Conservation (phyloP, 495 filamentous ascomycete genomes). For the Penicillium flavigenum region DNA sequence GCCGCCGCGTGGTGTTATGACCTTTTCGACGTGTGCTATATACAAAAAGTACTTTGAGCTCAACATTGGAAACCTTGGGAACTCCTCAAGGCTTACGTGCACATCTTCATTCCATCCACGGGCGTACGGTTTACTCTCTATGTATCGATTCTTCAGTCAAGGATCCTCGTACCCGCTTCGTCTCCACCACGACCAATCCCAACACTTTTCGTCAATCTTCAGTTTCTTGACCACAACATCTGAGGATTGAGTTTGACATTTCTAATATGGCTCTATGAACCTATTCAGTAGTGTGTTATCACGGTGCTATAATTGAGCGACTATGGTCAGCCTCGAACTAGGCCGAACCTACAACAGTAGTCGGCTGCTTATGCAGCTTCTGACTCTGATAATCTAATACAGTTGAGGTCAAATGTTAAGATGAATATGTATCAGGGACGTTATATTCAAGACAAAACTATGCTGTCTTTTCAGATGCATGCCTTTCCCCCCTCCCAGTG, state of each 20-base stretch:
- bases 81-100: not conserved
- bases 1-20: not conserved
- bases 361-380: too few species aligned
- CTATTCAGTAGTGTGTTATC: too few species aligned
- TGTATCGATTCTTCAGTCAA: not conserved
- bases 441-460: too few species aligned
- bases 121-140: not conserved
- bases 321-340: too few species aligned
- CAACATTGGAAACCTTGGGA: not conserved
- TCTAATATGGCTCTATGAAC: too few species aligned
- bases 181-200: not conserved
- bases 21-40: not conserved
- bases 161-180: not conserved
- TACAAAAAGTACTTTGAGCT: not conserved
- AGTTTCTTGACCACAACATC: not conserved
- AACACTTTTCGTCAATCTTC: not conserved
- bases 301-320: too few species aligned
- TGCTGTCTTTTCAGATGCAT: too few species aligned
- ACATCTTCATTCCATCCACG: not conserved
- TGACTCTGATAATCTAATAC: too few species aligned
- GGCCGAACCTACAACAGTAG: too few species aligned
- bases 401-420: too few species aligned
- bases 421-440: too few species aligned
- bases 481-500: too few species aligned
- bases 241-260: not conserved